phyloP scores from a whole-genome alignment of 805 yeast genomes.

The Komagataella kurtzmanii region DNA sequence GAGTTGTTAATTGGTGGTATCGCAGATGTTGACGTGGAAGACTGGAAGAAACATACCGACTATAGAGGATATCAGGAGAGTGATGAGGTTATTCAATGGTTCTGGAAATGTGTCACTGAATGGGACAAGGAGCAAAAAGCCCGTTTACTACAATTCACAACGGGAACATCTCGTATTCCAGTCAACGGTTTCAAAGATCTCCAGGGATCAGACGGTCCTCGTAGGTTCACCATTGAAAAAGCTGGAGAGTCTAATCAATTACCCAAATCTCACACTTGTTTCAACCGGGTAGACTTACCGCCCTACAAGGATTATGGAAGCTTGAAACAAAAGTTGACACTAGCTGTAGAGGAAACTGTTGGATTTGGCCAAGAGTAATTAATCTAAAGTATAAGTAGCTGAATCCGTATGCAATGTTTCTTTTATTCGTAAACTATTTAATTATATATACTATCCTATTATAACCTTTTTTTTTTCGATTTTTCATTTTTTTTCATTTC shows the following conservation, averaged over 20 bases:
- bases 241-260: slow-evolving; percentile 90
- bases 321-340: slow-evolving; percentile 76
- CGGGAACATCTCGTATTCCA: slow-evolving; percentile 98
- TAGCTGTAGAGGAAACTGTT: slow-evolving; percentile 97
- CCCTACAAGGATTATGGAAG: slow-evolving; percentile 78
- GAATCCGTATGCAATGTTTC: neutral
- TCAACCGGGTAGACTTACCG: slow-evolving; percentile 96
- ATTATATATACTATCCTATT: neutral
- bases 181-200: slow-evolving; percentile 97
- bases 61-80: slow-evolving; percentile 95
- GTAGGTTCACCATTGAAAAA: slow-evolving; percentile 96
- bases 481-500: neutral
- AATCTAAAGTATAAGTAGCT: neutral
- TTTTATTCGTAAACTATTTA: neutral
- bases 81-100: slow-evolving; percentile 97
- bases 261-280: slow-evolving; percentile 97
- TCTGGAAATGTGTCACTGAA: slow-evolving; percentile 86
- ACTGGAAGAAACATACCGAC: slow-evolving; percentile 98
- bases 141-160: slow-evolving; percentile 88
- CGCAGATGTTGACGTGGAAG: slow-evolving; percentile 95
- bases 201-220: slow-evolving; percentile 98
- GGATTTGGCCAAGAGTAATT: slow-evolving; percentile 93
- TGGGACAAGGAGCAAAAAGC: slow-evolving; percentile 98
- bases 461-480: neutral
- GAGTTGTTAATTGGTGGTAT: slow-evolving; percentile 96